These are phyloP conservation scores for Saccharomycopsis fermentans DNA, from an alignment of 805 yeast species.

Conservation along the genomic window DNA sequence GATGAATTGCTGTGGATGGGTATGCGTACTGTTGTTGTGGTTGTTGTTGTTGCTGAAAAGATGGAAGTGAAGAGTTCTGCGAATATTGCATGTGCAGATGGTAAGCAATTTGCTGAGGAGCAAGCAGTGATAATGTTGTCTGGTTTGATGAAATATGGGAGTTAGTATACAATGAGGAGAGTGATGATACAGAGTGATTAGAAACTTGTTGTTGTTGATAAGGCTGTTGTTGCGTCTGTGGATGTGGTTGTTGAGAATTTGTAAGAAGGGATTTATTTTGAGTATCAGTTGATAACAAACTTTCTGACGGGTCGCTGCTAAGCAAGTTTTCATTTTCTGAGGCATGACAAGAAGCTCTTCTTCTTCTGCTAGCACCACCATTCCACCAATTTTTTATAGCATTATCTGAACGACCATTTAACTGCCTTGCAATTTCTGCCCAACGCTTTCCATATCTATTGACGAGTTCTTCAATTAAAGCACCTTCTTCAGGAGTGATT, in stretches of 20 bases:
- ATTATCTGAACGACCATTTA: constrained; percentile 82
- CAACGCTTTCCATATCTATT: constrained; percentile 75
- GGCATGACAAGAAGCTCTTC: constrained; percentile 38
- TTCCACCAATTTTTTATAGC: constrained; percentile 96
- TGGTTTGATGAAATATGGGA: not conserved
- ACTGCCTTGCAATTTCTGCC: constrained; percentile 88
- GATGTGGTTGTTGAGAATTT: constrained; percentile 15
- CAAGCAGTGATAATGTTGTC: not conserved
- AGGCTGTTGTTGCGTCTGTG: constrained; percentile 4
- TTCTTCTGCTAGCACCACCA: constrained; percentile 80
- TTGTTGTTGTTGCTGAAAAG: not conserved
- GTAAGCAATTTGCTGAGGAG: constrained; percentile 8
- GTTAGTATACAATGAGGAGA: not conserved
- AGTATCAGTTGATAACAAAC: constrained; percentile 1
- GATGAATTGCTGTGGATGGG: not conserved
- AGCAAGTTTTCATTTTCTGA: not conserved
- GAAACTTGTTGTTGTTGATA: not conserved
- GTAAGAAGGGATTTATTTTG: not conserved
- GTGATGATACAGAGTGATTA: constrained; percentile 8
- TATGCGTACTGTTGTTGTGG: not conserved
- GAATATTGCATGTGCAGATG: constrained; percentile 5
- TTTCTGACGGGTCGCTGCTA: constrained; percentile 3
- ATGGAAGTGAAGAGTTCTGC: not conserved
- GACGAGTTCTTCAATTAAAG: constrained; percentile 68
- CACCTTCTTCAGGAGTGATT: constrained; percentile 77